phyloP scores from a whole-genome alignment of 192 early-diverging fungal genomes.

The Rhizophagus sp. region DNA sequence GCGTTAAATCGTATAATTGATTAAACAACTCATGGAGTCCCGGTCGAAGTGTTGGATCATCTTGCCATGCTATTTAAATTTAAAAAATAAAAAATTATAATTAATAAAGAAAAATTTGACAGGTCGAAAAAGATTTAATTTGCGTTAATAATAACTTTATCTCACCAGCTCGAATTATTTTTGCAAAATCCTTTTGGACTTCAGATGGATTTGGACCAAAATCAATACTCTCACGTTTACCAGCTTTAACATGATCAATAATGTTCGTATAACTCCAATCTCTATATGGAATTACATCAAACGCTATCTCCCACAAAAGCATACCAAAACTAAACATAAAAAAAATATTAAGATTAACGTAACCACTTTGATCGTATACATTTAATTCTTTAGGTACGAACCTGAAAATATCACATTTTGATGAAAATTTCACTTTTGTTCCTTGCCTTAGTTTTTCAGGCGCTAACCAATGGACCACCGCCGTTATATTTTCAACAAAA shows the following conservation, averaged over 20 bases:
- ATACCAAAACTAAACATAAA: slow-evolving; percentile 9
- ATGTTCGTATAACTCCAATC: slow-evolving; percentile 20
- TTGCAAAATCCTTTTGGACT: background rate
- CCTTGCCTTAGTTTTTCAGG: slow-evolving; percentile 18
- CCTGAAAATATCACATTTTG: slow-evolving; percentile 29
- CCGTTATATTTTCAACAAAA: slow-evolving; percentile 17
- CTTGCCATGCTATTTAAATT: slow-evolving; percentile 2
- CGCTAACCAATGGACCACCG: slow-evolving; percentile 11
- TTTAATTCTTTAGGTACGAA: background rate
- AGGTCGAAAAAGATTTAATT: background rate
- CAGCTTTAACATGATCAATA: slow-evolving; percentile 14
- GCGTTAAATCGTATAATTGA: background rate
- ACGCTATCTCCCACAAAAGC: slow-evolving; percentile 20
- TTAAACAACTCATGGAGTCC: slow-evolving; percentile 4
- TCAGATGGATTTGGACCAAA: background rate
- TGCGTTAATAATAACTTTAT: background rate
- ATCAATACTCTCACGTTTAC: slow-evolving; percentile 10
- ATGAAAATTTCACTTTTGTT: background rate
- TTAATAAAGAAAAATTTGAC: no score
- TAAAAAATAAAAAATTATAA: background rate
- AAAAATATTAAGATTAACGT: no score
- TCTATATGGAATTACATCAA: slow-evolving; percentile 16
- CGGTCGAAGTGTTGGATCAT: background rate
- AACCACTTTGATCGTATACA: background rate
- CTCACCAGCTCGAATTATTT: slow-evolving; percentile 9